Conservation (phyloP, 2,329 filamentous ascomycete species). For the Xylariaceae sp. region DNA sequence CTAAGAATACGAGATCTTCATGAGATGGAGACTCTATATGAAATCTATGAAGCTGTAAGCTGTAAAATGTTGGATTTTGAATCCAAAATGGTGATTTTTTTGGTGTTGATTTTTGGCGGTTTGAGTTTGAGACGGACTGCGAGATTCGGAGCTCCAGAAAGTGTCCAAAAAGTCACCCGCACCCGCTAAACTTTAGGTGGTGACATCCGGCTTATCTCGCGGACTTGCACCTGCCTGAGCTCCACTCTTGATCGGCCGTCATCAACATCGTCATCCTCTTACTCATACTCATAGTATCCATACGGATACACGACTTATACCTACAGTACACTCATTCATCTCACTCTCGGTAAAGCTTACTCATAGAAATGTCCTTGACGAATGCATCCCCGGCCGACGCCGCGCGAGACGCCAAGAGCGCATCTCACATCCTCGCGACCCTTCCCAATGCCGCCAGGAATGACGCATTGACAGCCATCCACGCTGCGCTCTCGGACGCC, state of each 20-base stretch:
- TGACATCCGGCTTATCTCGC: neutral
- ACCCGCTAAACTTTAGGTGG: neutral
- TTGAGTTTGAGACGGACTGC: neutral
- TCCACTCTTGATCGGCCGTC: neutral
- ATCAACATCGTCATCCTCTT: neutral
- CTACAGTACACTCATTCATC: neutral
- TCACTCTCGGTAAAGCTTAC: neutral
- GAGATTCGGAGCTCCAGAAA: conserved; percentile 12
- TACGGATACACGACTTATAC: too few species aligned
- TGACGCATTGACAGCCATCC: conserved; percentile 75
- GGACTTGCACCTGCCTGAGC: neutral
- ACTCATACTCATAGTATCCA: too few species aligned
- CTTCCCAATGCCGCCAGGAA: conserved; percentile 74
- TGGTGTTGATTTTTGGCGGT: neutral
- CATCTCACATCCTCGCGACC: conserved; percentile 77
- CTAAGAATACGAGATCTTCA: too few species aligned
- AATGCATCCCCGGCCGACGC: conserved; percentile 74
- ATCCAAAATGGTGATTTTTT: neutral
- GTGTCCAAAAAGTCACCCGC: neutral
- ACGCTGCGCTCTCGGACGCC: conserved; percentile 65
- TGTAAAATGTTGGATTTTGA: too few species aligned
- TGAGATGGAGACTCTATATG: too few species aligned
- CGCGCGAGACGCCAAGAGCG: conserved; percentile 70
- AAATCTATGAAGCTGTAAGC: too few species aligned
- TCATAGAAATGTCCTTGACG: conserved; percentile 71